A percentile compares a stretch with the other conserved stretches of the same genome.
phyloP scores from a whole-genome alignment of 345 rosid species.

The Moricandia arvensis region DNA sequence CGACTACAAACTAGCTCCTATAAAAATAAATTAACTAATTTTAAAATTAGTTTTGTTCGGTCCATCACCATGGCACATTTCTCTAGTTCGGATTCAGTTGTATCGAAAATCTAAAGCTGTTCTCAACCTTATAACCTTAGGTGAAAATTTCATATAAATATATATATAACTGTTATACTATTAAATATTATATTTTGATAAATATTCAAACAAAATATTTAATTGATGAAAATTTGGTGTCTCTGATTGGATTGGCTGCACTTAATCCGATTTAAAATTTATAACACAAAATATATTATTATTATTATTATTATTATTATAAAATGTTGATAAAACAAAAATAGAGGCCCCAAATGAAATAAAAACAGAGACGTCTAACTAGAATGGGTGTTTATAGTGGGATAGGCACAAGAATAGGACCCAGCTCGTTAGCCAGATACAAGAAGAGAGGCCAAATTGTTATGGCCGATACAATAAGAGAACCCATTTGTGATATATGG shows the following conservation, averaged over 20 bases:
- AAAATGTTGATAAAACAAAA: background rate
- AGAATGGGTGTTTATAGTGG: background rate
- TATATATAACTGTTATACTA: too few relatives aligned
- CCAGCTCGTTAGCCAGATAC: background rate
- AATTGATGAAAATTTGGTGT: background rate
- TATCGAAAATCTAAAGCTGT: too few relatives aligned
- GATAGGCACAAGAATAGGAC: background rate
- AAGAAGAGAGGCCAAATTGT: slow-evolving; percentile 20
- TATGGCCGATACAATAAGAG: background rate
- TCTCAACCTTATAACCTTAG: too few relatives aligned
- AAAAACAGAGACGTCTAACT: background rate
- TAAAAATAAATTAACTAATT: too few relatives aligned
- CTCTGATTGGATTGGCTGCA: background rate
- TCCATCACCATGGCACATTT: too few relatives aligned
- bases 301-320: too few relatives aligned
- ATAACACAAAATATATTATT: background rate
- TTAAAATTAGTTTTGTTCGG: too few relatives aligned
- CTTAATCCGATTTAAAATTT: too few relatives aligned
- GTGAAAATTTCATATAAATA: too few relatives aligned
- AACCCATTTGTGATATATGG: background rate
- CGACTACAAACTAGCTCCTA: background rate
- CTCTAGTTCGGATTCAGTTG: too few relatives aligned
- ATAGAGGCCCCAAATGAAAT: background rate
- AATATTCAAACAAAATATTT: background rate
- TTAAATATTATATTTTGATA: too few relatives aligned